Conservation (phyloP, 2,329 filamentous ascomycete species). For the Geoglossum cookeanum region DNA sequence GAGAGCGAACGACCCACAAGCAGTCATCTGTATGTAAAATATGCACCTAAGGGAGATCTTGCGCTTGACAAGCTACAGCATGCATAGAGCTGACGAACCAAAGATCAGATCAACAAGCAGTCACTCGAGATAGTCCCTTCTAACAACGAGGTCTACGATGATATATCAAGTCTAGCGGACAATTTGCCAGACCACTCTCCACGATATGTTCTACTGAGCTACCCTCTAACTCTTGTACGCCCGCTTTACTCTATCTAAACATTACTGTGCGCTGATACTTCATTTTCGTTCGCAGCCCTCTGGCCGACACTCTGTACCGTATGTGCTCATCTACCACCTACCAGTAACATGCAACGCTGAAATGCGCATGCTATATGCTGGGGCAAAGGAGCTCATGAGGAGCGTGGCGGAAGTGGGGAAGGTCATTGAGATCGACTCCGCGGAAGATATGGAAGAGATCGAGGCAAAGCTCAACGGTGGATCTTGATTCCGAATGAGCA, state of each 20-base stretch:
- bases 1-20: constrained; percentile 67
- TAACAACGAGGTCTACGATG: constrained; percentile 63
- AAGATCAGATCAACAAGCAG: constrained; percentile 79
- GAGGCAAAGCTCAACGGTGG: constrained; percentile 24
- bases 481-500: not conserved
- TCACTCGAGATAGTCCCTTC: constrained; percentile 78
- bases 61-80: not conserved
- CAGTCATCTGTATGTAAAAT: constrained; percentile 66
- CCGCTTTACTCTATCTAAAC: constrained; percentile 4
- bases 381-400: constrained; percentile 88
- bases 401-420: constrained; percentile 79
- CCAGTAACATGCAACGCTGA: constrained; percentile 79
- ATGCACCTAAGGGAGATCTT: not conserved
- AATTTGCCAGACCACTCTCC: constrained; percentile 86
- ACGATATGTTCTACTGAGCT: constrained; percentile 75
- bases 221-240: constrained; percentile 67
- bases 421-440: constrained; percentile 66
- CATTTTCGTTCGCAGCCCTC: constrained; percentile 37
- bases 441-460: constrained; percentile 68
- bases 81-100: constrained; percentile 13
- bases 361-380: constrained; percentile 82
- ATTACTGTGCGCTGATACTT: not conserved
- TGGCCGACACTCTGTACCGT: constrained; percentile 73
- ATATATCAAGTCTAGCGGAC: constrained; percentile 63
- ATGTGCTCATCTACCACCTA: constrained; percentile 87